These are phyloP conservation scores for Tetrapisispora taiwanensis DNA, from an alignment of 805 yeast genomes.

Conservation along the genomic window DNA sequence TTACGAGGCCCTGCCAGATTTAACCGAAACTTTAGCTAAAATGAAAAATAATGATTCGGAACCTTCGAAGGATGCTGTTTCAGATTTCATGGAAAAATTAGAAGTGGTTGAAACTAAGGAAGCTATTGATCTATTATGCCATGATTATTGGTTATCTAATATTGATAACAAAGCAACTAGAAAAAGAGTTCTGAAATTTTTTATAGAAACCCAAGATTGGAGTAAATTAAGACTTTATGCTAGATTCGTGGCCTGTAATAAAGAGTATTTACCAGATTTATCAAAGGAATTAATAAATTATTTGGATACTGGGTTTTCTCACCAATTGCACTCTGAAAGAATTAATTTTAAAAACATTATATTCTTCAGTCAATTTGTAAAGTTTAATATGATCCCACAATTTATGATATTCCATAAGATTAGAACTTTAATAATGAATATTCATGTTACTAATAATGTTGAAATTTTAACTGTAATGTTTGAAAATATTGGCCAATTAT, in stretches of 20 bases:
- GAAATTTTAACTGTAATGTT: conserved; percentile 62
- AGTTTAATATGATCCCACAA: conserved; percentile 64
- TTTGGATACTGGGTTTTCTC: conserved; percentile 51
- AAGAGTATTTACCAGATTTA: conserved; percentile 38
- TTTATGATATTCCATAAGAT: conserved; percentile 66
- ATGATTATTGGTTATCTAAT: conserved; percentile 38
- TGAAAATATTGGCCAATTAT: conserved; percentile 61
- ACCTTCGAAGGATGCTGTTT: conserved; percentile 21
- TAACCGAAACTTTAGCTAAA: conserved; percentile 26
- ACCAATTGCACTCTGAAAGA: conserved; percentile 44
- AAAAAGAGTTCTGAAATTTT: conserved; percentile 47
- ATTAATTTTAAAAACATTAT: conserved; percentile 48
- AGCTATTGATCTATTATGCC: conserved; percentile 41
- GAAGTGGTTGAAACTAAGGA: conserved; percentile 36
- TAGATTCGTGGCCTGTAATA: conserved; percentile 58
- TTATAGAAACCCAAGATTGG: conserved; percentile 40
- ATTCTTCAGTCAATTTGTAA: conserved; percentile 65
- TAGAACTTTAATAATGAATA: conserved; percentile 44
- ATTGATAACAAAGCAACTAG: conserved; percentile 67
- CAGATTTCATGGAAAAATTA: conserved; percentile 34
- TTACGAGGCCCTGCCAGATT: conserved; percentile 46
- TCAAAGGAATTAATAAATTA: conserved; percentile 42
- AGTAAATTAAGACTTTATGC: conserved; percentile 43
- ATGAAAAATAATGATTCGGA: conserved; percentile 6
- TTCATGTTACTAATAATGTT: conserved; percentile 47